A percentile compares a stretch with the other conserved stretches of the same genome.
Conservation (phyloP, 129 eudicot species). For the Flaveria ramosissima region DNA sequence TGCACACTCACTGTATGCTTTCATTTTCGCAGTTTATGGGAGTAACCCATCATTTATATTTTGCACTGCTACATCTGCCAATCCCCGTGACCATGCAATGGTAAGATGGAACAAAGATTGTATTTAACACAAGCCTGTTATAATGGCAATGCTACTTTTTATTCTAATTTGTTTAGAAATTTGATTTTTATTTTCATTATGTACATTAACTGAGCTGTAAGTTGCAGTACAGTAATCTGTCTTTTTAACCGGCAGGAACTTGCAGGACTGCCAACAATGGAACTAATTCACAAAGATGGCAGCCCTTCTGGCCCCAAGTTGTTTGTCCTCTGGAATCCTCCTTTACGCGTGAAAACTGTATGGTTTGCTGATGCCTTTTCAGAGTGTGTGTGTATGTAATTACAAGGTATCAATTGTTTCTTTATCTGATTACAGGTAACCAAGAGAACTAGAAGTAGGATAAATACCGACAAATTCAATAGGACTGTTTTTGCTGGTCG, state of each 20-base stretch:
- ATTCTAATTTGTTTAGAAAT: not conserved
- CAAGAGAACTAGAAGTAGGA: slow-evolving; percentile 50
- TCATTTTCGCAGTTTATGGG: slow-evolving; percentile 75
- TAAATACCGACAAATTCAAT: slow-evolving; percentile 29
- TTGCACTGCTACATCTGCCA: slow-evolving; percentile 95
- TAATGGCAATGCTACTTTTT: not conserved
- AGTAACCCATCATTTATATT: slow-evolving; percentile 84
- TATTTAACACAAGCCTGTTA: not conserved
- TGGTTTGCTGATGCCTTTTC: slow-evolving; percentile 24
- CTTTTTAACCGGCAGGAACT: slow-evolving; percentile 52
- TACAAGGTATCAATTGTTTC: slow-evolving; percentile 18
- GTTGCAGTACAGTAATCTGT: not conserved
- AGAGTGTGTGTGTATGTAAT: not conserved
- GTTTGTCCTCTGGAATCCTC: slow-evolving; percentile 96
- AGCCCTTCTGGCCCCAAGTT: slow-evolving; percentile 91
- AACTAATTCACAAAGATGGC: slow-evolving; percentile 86
- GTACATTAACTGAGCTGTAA: slow-evolving; percentile 8
- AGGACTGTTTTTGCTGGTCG: slow-evolving; percentile 49
- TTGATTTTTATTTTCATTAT: not conserved
- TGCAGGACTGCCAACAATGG: slow-evolving; percentile 59
- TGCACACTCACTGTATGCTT: slow-evolving; percentile 3
- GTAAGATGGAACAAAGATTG: slow-evolving; percentile 44
- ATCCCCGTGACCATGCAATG: slow-evolving; percentile 85
- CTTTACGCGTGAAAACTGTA: slow-evolving; percentile 66
- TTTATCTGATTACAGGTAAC: slow-evolving; percentile 44